These are phyloP conservation scores for Coriaria nepalensis DNA, from an alignment of 306 rosid genomes.

Conservation along the genomic window DNA sequence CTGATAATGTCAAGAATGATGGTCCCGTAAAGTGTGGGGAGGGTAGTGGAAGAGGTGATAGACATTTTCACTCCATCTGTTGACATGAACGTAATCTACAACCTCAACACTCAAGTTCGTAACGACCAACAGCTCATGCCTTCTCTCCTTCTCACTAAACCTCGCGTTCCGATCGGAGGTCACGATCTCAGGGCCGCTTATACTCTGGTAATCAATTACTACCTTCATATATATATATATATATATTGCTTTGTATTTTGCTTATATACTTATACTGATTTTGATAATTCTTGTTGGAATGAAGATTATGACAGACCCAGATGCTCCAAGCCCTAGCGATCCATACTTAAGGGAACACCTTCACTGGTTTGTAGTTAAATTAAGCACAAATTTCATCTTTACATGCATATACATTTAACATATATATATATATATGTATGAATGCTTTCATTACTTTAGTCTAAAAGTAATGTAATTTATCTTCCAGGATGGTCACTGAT, in stretches of 20 bases:
- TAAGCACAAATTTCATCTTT: too few species aligned
- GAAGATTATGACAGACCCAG: slow-evolving; percentile 84
- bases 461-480: background rate
- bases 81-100: slow-evolving; percentile 52
- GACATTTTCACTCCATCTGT: slow-evolving; percentile 70
- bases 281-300: too few species aligned
- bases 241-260: too few species aligned
- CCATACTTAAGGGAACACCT: slow-evolving; percentile 74
- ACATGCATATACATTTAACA: too few species aligned
- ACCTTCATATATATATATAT: too few species aligned
- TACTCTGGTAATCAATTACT: slow-evolving; percentile 38
- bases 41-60: slow-evolving; percentile 88
- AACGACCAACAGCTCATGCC: slow-evolving; percentile 83
- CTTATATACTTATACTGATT: too few species aligned
- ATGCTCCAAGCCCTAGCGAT: slow-evolving; percentile 89
- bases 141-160: slow-evolving; percentile 34
- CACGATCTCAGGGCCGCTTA: slow-evolving; percentile 65
- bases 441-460: too few species aligned
- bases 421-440: too few species aligned
- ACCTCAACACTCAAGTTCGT: slow-evolving; percentile 40
- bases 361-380: slow-evolving; percentile 42
- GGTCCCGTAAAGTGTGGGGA: slow-evolving; percentile 50
- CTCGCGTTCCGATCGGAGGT: slow-evolving; percentile 75
- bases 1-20: slow-evolving; percentile 30
- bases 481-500: slow-evolving; percentile 73